phyloP scores from a whole-genome alignment of 371 early-diverging fungal genomes.

The Chytridium lagenaria region DNA sequence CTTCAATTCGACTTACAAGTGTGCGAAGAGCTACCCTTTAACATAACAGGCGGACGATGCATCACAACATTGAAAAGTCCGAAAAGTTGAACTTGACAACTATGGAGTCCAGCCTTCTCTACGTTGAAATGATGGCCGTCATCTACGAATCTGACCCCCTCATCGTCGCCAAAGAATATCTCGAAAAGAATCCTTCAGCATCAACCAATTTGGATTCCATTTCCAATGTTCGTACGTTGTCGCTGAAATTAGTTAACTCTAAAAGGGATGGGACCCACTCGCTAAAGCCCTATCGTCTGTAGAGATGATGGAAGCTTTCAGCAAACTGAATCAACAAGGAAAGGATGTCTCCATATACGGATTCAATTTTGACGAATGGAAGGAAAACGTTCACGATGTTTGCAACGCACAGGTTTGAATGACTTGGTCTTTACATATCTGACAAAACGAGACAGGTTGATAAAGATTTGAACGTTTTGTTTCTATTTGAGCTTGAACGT shows the following conservation, averaged over 20 bases:
- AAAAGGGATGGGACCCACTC: slow-evolving; percentile 1
- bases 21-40: too few species aligned
- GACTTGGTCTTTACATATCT: not conserved
- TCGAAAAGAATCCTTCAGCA: not conserved
- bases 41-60: too few species aligned
- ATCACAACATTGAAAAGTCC: too few species aligned
- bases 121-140: slow-evolving; percentile 2
- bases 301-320: not conserved
- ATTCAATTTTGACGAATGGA: not conserved
- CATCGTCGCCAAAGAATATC: not conserved
- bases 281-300: not conserved
- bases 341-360: not conserved
- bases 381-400: not conserved
- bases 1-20: too few species aligned
- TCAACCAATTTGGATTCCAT: not conserved
- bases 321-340: not conserved
- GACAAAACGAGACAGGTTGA: not conserved
- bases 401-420: not conserved
- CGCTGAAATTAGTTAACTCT: too few species aligned
- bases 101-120: not conserved
- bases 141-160: not conserved
- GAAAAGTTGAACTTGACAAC: not conserved
- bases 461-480: not conserved
- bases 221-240: slow-evolving; percentile 2
- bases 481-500: not conserved